phyloP scores from a whole-genome alignment of 129 eudicot species.

The Flaveria sonorensis region DNA sequence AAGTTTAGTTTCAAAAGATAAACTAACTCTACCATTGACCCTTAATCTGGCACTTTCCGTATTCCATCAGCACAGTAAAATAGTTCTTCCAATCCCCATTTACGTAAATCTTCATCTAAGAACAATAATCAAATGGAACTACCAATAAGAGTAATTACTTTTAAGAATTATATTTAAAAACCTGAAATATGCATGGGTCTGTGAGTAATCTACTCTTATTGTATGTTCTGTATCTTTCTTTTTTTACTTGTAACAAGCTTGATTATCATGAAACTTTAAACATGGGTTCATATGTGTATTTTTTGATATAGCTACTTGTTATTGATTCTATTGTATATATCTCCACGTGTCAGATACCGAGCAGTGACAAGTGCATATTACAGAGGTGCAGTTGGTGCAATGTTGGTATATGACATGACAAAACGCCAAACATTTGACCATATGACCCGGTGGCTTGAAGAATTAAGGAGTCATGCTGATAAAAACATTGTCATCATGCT shows the following conservation, averaged over 20 bases:
- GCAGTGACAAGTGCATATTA: slow-evolving; percentile 51
- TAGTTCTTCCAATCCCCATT: too few species aligned
- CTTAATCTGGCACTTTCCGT: too few species aligned
- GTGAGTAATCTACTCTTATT: neutral
- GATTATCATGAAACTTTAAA: neutral
- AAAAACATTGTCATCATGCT: slow-evolving; percentile 42
- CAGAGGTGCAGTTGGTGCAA: slow-evolving; percentile 55
- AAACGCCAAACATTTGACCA: slow-evolving; percentile 48
- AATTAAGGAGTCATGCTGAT: slow-evolving; percentile 46
- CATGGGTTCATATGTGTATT: neutral
- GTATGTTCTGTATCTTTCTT: neutral
- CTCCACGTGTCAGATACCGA: neutral
- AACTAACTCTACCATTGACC: too few species aligned
- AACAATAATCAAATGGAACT: neutral
- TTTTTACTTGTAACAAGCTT: neutral
- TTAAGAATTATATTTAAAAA: neutral
- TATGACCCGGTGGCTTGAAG: slow-evolving; percentile 50
- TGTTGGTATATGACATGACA: slow-evolving; percentile 51
- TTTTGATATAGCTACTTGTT: neutral
- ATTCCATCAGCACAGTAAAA: too few species aligned
- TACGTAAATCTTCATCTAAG: too few species aligned
- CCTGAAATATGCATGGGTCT: neutral
- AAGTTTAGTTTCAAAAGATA: too few species aligned
- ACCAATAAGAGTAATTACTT: neutral
- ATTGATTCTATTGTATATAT: slow-evolving; percentile 13